Conservation (phyloP, 176 grass and related monocot genomes). For the Avena insularis region DNA sequence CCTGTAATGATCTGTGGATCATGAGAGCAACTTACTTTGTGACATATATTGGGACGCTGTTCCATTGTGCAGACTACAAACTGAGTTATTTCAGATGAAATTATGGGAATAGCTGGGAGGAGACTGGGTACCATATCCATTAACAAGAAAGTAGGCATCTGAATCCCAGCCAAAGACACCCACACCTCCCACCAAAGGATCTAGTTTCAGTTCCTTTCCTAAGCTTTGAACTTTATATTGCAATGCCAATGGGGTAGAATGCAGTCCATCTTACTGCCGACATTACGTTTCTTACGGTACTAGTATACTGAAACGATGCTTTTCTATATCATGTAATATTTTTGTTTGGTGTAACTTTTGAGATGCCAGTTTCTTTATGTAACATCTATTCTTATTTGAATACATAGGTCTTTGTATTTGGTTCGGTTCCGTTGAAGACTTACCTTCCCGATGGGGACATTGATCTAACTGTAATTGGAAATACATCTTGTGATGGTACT, state of each 20-base stretch:
- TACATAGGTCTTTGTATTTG: conserved; percentile 78
- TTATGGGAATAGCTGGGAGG: neutral
- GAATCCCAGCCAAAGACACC: neutral
- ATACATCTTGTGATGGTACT: conserved; percentile 51
- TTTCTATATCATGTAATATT: conserved; percentile 3
- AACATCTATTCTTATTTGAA: neutral
- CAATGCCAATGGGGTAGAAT: conserved; percentile 18
- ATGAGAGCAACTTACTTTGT: neutral
- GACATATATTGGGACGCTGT: conserved; percentile 6
- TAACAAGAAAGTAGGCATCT: neutral
- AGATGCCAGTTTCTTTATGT: neutral
- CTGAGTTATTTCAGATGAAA: neutral
- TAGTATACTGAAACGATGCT: conserved; percentile 24
- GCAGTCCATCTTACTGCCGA: neutral
- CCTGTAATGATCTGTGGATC: neutral
- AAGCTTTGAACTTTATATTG: conserved; percentile 22
- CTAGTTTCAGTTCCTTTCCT: neutral
- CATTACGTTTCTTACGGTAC: conserved; percentile 22
- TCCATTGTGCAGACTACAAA: neutral
- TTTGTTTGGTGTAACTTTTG: conserved; percentile 21
- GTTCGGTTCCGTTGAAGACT: conserved; percentile 94
- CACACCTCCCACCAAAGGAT: conserved; percentile 5
- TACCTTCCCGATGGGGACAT: conserved; percentile 97
- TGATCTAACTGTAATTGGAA: conserved; percentile 79
- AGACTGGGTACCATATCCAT: neutral